phyloP scores from a whole-genome alignment of 202 grass and related monocot genomes.

The Schoenoplectus triqueter region DNA sequence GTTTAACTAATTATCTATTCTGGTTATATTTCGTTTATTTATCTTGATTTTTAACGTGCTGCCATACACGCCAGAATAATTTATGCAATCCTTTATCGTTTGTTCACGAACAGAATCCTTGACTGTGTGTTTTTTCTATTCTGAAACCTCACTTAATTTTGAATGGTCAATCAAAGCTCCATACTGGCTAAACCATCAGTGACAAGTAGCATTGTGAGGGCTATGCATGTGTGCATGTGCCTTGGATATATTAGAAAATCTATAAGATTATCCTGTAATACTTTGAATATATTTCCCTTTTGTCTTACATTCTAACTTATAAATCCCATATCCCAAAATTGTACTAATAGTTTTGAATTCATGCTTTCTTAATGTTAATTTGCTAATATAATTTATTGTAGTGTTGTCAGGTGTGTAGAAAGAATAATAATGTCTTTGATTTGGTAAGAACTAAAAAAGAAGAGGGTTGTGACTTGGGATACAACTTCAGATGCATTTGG shows the following conservation, averaged over 20 bases:
- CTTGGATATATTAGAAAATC: background rate
- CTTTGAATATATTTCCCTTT: background rate
- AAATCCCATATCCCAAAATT: slow-evolving; percentile 1
- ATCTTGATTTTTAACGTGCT: background rate
- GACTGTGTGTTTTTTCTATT: background rate
- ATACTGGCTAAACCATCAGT: background rate
- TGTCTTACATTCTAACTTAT: background rate
- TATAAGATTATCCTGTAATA: background rate
- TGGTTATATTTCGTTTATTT: background rate
- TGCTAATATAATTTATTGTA: background rate
- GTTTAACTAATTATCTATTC: background rate
- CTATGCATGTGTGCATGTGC: background rate
- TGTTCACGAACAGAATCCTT: background rate
- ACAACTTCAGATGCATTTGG: background rate
- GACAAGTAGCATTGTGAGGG: background rate
- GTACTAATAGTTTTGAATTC: background rate
- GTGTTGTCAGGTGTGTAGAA: background rate
- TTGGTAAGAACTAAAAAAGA: background rate
- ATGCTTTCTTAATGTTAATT: background rate
- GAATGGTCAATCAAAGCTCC: background rate
- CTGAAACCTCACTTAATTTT: background rate
- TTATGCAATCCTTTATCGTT: background rate
- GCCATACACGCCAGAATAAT: background rate
- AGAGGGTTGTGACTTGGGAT: background rate
- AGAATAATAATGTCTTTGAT: background rate